Evolutionary conservation across 2,329 filamentous ascomycete species (phyloP), one percentile per base, ranked within the genome.

Genomic region (Madurella fahalii): DNA sequence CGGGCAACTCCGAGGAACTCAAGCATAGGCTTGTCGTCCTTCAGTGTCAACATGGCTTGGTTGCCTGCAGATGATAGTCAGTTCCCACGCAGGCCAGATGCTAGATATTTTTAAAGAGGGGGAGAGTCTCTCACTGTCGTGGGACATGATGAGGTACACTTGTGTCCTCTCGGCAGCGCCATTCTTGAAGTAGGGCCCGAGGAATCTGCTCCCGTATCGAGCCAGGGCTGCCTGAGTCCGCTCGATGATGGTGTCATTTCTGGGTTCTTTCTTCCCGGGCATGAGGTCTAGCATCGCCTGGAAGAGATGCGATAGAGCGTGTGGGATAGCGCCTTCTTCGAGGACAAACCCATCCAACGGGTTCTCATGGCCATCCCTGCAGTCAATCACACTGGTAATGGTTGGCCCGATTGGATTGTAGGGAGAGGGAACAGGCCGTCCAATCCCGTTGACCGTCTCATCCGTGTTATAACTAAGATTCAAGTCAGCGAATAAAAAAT

Each of bases 121-220:
- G 17, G 18, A 13, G 13, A 16, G 7, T 4, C 17, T 64, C 71
- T 64, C 71, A 72, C 77, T 82, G 60, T 86, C 84, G 61, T 87
- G 83, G 1, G 79, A 82, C 82, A 87, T 86, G 64, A 86, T 75
- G 4, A 88, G 73, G 64, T 86, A 87, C 0, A 83, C 76, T 54
- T 85, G 80, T 0, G 83, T 87, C 54, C 71, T 78, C 64, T 81
- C 77, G 17, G 85, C 69, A 16, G 81, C 81, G 0, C 84, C 81
- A 7, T 74, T 72, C 7, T 71, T 71, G 50, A 71, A 76, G 59
- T 85, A 85, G 0, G 83, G 82, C 0, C 84, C 84, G 0, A 85
- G 65, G 40, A 85, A 70, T n/a, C 75, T 69, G 65, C 78, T 82
- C 31, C 78, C 78, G 42, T 74, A 70, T 20, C 73, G 71, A 7